Evolutionary conservation across 2,329 filamentous ascomycete genomes (phyloP).

Genomic region (Diplodia intermedia): DNA sequence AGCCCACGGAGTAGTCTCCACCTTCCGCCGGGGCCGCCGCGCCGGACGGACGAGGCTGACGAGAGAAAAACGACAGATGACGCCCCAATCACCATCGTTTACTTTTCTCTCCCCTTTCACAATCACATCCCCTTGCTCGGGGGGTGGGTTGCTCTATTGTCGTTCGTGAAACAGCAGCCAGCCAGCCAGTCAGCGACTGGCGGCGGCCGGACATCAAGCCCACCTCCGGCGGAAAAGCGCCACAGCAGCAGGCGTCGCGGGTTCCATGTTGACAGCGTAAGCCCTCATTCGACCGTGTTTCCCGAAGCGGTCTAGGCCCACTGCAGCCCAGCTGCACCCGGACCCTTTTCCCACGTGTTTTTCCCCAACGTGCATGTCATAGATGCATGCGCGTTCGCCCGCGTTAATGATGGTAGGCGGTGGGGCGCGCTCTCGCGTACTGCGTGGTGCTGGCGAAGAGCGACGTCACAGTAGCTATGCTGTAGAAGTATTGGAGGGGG

Average conservation of each 20-base stretch:
- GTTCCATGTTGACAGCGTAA: background rate
- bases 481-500: background rate
- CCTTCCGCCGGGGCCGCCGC: too few relatives aligned
- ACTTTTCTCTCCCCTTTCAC: too few relatives aligned
- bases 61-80: too few relatives aligned
- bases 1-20: too few relatives aligned
- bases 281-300: background rate
- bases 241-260: background rate
- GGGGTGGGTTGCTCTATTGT: background rate
- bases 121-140: too few relatives aligned
- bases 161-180: background rate
- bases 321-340: slow-evolving; percentile 1
- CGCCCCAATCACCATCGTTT: too few relatives aligned
- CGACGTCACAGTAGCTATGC: background rate
- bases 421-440: background rate
- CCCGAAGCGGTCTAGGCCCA: background rate
- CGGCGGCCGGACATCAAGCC: too few relatives aligned
- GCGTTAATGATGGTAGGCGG: background rate
- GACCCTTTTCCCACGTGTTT: background rate
- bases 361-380: background rate
- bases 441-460: background rate
- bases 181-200: too few relatives aligned
- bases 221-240: background rate
- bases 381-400: background rate
- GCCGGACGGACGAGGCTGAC: too few relatives aligned